These are phyloP conservation scores for Colletotrichum acutatum DNA, from an alignment of 2,329 filamentous ascomycete genomes.

Conservation along the genomic window DNA sequence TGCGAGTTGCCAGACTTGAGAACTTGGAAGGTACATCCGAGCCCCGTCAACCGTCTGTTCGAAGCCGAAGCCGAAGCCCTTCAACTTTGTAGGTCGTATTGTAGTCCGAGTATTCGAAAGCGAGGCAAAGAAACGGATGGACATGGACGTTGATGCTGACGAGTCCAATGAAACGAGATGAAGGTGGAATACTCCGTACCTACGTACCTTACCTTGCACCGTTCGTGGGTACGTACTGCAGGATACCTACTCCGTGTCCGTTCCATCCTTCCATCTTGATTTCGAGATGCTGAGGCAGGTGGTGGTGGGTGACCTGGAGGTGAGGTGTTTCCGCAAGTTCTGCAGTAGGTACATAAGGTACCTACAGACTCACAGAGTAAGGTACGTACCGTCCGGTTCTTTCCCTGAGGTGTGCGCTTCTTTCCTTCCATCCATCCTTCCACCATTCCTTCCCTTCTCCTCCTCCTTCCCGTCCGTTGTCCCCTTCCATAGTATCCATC, in stretches of 20 bases:
- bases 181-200: neutral
- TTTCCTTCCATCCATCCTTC: neutral
- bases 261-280: too few relatives aligned
- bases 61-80: neutral
- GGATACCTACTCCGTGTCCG: too few relatives aligned
- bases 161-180: neutral
- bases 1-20: neutral
- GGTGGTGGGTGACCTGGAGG: too few relatives aligned
- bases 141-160: neutral
- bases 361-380: neutral
- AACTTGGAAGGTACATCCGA: neutral
- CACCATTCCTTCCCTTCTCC: neutral
- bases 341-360: too few relatives aligned
- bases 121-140: neutral
- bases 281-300: too few relatives aligned
- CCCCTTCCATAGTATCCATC: neutral
- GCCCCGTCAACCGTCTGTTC: neutral
- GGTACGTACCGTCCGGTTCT: neutral
- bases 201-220: too few relatives aligned
- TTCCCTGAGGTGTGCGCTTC: neutral
- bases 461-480: neutral
- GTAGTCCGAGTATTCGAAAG: neutral
- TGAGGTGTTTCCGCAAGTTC: too few relatives aligned
- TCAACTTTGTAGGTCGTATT: neutral
- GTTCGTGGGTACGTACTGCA: too few relatives aligned